Evolutionary conservation across 2,329 filamentous ascomycete species (phyloP), one percentile per base, ranked within the genome.

Genomic region (Paecilomyces sp.): DNA sequence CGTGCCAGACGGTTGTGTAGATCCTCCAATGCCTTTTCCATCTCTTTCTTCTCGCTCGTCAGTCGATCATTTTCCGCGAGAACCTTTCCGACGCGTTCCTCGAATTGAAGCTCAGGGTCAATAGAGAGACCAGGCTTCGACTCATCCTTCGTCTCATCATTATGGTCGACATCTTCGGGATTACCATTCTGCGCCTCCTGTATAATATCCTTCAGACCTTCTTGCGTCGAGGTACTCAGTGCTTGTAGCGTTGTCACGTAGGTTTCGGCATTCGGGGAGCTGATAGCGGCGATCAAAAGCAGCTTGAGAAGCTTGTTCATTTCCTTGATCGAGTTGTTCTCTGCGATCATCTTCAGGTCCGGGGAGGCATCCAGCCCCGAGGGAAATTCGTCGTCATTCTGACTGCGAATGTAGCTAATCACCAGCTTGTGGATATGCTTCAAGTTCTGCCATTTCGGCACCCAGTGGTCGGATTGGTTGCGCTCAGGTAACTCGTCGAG

Each of bases 1-100:
- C 85, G 82, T 57, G 86, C 84, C 67, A 89, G 81, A 55, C 76
- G 75, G 55, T 83, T 81, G 65, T 88, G 83, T 54, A 89, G 75
- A 63, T 86, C 76, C 57, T 76, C 74, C 60, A 80, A 62, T 7
- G 91, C 76, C 64, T 77, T 77, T 65, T 78, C 74, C 61, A 81
- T 63, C 53, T 79, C 75, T 61, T 80, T 76, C 63, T 82, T 82
- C 60, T 84, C 78, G 47, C 78, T 76, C 12, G 78, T 75, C 33
- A 85, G 73, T 47, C 81, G 83, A 62, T 91, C 87, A 63, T 90
- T 79, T 58, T 80, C 78, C 30, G 78, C 77, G n/a, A 80, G 70
- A 53, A 80, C 70, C 61, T 79, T 78, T 22, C 77, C 78, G 13
- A 80, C 71, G 55, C 78, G 74, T 64, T 80, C 78, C 64, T 81